phyloP scores from a whole-genome alignment of 208 protist species.

The Leishmania turanica region DNA sequence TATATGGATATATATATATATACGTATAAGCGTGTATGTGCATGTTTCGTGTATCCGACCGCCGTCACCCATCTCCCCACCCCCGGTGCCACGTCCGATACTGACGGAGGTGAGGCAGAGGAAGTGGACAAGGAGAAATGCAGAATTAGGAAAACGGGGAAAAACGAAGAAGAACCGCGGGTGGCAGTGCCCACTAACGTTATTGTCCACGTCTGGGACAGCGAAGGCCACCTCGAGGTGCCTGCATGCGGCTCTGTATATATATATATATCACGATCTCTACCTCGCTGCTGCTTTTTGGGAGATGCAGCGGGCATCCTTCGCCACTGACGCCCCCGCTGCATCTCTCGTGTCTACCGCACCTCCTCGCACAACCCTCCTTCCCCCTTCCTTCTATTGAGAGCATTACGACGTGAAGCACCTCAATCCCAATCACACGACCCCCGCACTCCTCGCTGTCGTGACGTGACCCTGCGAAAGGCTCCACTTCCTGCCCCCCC shows the following conservation, averaged over 20 bases:
- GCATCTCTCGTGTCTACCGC: not conserved
- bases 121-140: not conserved
- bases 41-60: not conserved
- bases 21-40: not conserved
- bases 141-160: not conserved
- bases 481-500: constrained; percentile 13
- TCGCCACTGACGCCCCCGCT: not conserved
- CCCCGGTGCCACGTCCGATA: not conserved
- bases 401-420: not conserved
- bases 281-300: not conserved
- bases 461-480: constrained; percentile 3
- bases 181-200: not conserved
- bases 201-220: not conserved
- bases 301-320: not conserved
- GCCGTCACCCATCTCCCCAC: too few species aligned
- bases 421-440: not conserved
- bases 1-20: too few species aligned
- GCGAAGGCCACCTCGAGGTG: not conserved
- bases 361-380: not conserved
- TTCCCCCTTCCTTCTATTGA: not conserved
- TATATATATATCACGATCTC: too few species aligned
- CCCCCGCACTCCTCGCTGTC: not conserved
- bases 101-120: not conserved
- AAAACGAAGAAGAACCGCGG: not conserved
- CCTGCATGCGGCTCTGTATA: not conserved